A percentile compares a stretch with the other conserved stretches of the same genome.
Conservation (phyloP, 345 rosid genomes). For the Euphorbia pulcherrima region DNA sequence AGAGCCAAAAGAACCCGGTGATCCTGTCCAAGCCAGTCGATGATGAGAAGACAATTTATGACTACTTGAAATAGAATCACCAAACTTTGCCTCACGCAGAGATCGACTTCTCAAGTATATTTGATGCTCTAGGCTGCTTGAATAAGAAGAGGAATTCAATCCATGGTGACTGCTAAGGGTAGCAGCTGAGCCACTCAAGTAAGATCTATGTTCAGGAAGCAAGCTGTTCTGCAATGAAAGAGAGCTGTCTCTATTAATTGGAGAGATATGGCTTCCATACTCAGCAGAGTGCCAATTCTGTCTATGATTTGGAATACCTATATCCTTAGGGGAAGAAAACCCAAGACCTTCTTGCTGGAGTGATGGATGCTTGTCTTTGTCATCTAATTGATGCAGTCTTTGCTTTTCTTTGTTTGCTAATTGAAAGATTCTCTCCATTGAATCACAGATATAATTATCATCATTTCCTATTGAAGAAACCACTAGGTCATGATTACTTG, state of each 20-base stretch:
- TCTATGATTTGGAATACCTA: conserved; percentile 30
- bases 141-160: conserved; percentile 26
- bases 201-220: conserved; percentile 41
- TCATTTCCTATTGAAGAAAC: conserved; percentile 30
- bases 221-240: conserved; percentile 36
- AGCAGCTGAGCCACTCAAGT: conserved; percentile 30
- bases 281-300: conserved; percentile 32
- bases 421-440: conserved; percentile 24
- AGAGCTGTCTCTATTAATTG: conserved; percentile 32
- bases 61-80: conserved; percentile 18
- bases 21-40: conserved; percentile 35
- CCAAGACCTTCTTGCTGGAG: conserved; percentile 32
- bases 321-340: conserved; percentile 34
- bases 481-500: conserved; percentile 23
- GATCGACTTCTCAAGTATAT: conserved; percentile 10
- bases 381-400: conserved; percentile 26
- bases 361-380: conserved; percentile 23
- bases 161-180: conserved; percentile 26
- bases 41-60: conserved; percentile 16
- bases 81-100: conserved; percentile 17
- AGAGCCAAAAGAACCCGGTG: conserved; percentile 31
- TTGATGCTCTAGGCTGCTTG: conserved; percentile 23
- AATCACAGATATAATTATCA: conserved; percentile 24
- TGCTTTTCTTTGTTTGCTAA: conserved; percentile 25
- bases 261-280: conserved; percentile 33